Base-by-base conservation (phyloP, 2,329 filamentous ascomycete genomes). In the Trichoderma atrobrunneum region DNA sequence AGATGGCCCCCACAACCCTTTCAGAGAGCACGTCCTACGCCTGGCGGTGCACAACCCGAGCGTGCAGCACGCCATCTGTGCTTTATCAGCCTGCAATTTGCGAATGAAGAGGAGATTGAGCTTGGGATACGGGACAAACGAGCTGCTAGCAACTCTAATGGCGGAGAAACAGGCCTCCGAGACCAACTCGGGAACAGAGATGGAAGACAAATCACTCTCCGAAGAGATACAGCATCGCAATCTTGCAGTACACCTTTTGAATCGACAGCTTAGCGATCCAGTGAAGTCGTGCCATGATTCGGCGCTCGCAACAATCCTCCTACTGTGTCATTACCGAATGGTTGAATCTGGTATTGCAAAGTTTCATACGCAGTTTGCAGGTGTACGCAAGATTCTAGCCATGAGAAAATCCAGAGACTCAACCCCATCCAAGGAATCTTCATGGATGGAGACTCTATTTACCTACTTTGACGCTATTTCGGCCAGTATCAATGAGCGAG, bases 401-500 rank as follows among this genome's bases (percentile, higher is more conserved):
- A 89, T 97, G 83, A 88, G 94, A 72, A 74, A 34, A 24, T 67
- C 78, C 4, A 88, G 92, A 75, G 76, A 77, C 39, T 72, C 77
- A 34, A 72, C 79, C 82, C 87, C 79, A 77, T 90, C 78, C 81
- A 88, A 90, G 65, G 92, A 94, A 73, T 92, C 93, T 72, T 89
- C 91, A 14, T 98, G 95, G 95, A 95, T 97, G 84, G 93, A 97
- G 77, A 91, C 93, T 56, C 90, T 97, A 76, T 98, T 98, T 78
- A 96, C 93, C 39, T 97, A 95, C 87, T 97, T 97, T 79, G 95
- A 98, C 80, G 93, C 95, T 70, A 93, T 98, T 83, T 94, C 94
- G 0, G 93, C 93, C 51, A 95, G 92, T 67, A 93, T 97, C 79
- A 98, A 98, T 77, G 93, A 97, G 81, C 90, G 95, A 66, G 95